Base-by-base conservation (phyloP, 139 green algal species). In the Chlorella vulgaris region DNA sequence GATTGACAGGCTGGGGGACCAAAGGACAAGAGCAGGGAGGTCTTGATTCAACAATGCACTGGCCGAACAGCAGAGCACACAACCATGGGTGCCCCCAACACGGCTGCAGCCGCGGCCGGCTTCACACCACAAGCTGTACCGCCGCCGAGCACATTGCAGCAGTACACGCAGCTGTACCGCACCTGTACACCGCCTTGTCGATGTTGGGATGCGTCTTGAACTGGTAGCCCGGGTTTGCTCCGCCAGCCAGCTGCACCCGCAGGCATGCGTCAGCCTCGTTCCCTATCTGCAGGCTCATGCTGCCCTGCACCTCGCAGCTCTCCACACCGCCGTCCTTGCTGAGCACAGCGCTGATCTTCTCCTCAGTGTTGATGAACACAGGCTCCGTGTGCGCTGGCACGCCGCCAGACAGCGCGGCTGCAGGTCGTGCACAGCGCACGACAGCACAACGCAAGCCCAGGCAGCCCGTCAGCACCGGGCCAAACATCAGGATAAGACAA, bases 141-240 rank as follows among this genome's bases (percentile, higher is more conserved):
- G n/a, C n/a, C n/a, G n/a, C n/a, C n/a, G n/a, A n/a, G n/a, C n/a
- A 58, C 10, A 15, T 58, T 58, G 10, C 13, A 58, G 15, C 47
- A 58, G 15, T 15, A 10, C 13, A 58, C 47, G 47, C 10, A 8
- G 55, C 55, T 15, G 55, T 6, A 13, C 8, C 70, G 3, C 42
- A 80, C 62, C 62, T 85, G 90, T 98, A 97, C 39, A 92, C 76
- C 28, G 82, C 86, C 89, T 99, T 99, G 93, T 99, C 97, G 84
- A 99, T 99, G 89, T 99, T 99, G 74, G 97, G 97, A 83, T 99
- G 97, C 66, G 97, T 99, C 91, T 99, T 99, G 94, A 99, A 99
- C 86, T 99, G 94, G 89, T 97, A 98, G 19, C 90, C 93, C n/a
- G 86, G 66, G 85, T 97, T 96, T 35, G 84, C 50, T 6, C 38